Evolutionary conservation across 768 basidiomycete genomes (phyloP).

Genomic region (Mycena metata): DNA sequence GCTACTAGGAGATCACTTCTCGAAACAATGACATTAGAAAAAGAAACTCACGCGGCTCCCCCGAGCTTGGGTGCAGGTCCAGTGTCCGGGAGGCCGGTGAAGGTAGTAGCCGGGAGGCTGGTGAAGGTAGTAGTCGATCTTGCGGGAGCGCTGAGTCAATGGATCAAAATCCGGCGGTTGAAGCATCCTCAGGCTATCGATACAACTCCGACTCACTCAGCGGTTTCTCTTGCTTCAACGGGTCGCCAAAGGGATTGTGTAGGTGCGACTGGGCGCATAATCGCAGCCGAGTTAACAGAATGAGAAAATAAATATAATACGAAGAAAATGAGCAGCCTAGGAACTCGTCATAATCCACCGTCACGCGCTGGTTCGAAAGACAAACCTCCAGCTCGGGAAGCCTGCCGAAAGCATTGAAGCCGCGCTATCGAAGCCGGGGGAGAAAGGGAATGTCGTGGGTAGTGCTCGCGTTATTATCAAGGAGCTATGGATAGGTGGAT

Average conservation of each 20-base stretch:
- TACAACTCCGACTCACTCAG: neutral
- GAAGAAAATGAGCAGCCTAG: neutral
- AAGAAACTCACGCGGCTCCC: no score
- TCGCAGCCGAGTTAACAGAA: neutral
- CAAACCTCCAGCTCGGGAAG: neutral
- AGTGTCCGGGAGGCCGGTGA: no score
- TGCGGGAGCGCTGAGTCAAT: no score
- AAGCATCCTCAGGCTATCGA: neutral
- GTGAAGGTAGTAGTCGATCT: no score
- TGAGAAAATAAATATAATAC: neutral
- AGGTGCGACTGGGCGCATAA: neutral
- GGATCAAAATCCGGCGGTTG: neutral
- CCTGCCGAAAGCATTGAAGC: neutral
- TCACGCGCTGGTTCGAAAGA: neutral
- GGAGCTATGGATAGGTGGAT: no score
- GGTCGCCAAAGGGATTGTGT: neutral
- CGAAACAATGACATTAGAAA: no score
- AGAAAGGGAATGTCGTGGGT: no score
- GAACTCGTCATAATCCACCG: neutral
- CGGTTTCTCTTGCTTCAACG: neutral
- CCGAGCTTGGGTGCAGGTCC: no score
- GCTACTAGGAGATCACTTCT: no score
- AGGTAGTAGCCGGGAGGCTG: no score
- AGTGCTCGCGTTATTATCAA: no score
- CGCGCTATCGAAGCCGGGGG: constrained; percentile 13